Evolutionary conservation across 371 early-diverging fungal genomes (phyloP), one percentile per base, ranked within the genome.

Genomic region (Coemansia sp.): DNA sequence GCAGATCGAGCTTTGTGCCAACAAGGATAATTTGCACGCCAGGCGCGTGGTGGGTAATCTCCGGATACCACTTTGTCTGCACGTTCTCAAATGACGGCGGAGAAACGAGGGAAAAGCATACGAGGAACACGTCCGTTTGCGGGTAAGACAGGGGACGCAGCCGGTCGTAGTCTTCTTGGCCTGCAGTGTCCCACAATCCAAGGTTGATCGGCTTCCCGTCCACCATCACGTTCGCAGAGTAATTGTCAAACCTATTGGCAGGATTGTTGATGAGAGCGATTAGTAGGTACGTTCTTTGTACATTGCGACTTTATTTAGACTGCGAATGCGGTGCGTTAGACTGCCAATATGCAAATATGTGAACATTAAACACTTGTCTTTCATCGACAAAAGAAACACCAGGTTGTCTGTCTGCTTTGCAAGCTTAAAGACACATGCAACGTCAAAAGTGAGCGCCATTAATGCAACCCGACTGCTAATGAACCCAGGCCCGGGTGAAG

Each of bases 171-270:
- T 96, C 96, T 83, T 99, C 99, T 83, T 98, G 99, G 51, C 94
- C 98, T 61, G 98, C 97, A 12, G 98, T 99, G 89, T 99, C 99
- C 98, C 98, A 99, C 54, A 98, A 88, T 28, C 95, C 96, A 24
- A 99, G 84, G 83, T 93, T 95, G 73, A 97, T 94, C 54, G 89
- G 90, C 82, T 92, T 91, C 65, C 95, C 96, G 82, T 97, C 97
- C 12, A 97, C 91, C 89, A 90, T 88, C 39, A 97, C 92, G 82
- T 94, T 94, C 58, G 92, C 92, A 54, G 93, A 93, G 80, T 95
- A 94, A 85, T 96, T 98, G 80, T 98, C 98, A 81, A 98, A 98
- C 29, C 91, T 90, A 84, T 9, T 24, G 4, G 15, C 21, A 26
- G n/a, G 19, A 48, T 32, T 32, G 7, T 29, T 29, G 28, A 32